Evolutionary conservation across 2,329 filamentous ascomycete species (phyloP), one percentile per base, ranked within the genome.

Genomic region (Colletotrichum gloeosporioides): DNA sequence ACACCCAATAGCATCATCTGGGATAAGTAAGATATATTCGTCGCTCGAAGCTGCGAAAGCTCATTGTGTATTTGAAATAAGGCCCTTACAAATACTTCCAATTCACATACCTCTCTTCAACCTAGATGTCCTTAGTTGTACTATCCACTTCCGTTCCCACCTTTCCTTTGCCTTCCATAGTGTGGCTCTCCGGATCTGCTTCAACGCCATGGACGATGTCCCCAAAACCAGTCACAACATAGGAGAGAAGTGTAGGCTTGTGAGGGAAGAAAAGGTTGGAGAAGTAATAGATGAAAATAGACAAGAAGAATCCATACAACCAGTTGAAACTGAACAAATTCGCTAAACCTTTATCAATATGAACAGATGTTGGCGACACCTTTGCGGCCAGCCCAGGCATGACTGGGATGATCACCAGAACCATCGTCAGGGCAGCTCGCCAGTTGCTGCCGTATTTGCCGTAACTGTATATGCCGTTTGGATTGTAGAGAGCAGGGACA

Each of bases 301-400:
- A 53, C n/a, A 65, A 27, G 65, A 80, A 79, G 61, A 82, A 83
- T 3, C 82, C 82, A 27, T 82, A 82, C 15, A 82, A 55, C 81
- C 81, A 83, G 34, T 82, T 82, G 22, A 83, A 79, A 36, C 73
- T 77, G 71, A 82, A 83, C 34, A 83, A 71, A 31, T 83, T 79
- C 39, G 63, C 70, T 15, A 82, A 71, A 6, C 80, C 81, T 75
- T 78, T 29, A 29, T 71, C 74, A 13, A 82, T 77, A 8, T 64
- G 29, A 16, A 82, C 80, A n/a, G 76, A 79, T 63, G 72, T 71
- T 8, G 80, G 80, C 27, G 80, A 76, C 32, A 80, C 81, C 73
- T 79, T 78, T 22, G 77, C 44, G 15, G 73, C 78, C 34, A 80
- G 75, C 10, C 79, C 80, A 12, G 80, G 80, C 32, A 81, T 61